Conservation (phyloP, 169 alveolate genomes). For the Plasmodium sp. region DNA sequence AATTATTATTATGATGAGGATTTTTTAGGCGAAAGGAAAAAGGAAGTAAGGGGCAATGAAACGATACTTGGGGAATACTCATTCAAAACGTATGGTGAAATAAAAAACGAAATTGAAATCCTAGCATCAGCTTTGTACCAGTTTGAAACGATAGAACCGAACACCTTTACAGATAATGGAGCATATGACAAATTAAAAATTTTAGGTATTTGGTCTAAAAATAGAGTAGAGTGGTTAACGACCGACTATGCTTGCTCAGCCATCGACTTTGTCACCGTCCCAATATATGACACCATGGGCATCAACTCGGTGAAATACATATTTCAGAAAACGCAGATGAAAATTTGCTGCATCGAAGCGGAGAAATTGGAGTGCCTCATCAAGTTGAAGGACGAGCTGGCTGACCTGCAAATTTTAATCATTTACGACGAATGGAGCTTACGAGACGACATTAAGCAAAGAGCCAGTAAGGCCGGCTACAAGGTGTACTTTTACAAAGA, state of each 20-base stretch:
- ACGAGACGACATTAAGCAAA: conserved; percentile 28
- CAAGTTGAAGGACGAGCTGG: conserved; percentile 35
- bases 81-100: conserved; percentile 65
- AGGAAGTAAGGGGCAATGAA: conserved; percentile 39
- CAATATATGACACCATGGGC: conserved; percentile 85
- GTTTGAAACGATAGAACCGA: conserved; percentile 39
- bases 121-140: conserved; percentile 69
- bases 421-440: conserved; percentile 75
- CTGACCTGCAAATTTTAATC: conserved; percentile 66
- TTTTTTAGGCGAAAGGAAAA: conserved; percentile 73
- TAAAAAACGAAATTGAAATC: conserved; percentile 57
- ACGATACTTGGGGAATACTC: conserved; percentile 40
- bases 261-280: conserved; percentile 81
- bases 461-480: conserved; percentile 45
- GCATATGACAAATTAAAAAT: conserved; percentile 43
- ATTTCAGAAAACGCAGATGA: conserved; percentile 70
- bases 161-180: conserved; percentile 51
- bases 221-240: conserved; percentile 83
- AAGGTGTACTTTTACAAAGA: conserved; percentile 59
- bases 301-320: conserved; percentile 71
- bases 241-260: conserved; percentile 84
- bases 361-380: conserved; percentile 75
- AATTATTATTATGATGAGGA: conserved; percentile 32
- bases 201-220: conserved; percentile 85
- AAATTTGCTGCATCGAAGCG: conserved; percentile 80